phyloP scores from a whole-genome alignment of 2,329 filamentous ascomycete genomes.

The Tolypocladium capitatum region DNA sequence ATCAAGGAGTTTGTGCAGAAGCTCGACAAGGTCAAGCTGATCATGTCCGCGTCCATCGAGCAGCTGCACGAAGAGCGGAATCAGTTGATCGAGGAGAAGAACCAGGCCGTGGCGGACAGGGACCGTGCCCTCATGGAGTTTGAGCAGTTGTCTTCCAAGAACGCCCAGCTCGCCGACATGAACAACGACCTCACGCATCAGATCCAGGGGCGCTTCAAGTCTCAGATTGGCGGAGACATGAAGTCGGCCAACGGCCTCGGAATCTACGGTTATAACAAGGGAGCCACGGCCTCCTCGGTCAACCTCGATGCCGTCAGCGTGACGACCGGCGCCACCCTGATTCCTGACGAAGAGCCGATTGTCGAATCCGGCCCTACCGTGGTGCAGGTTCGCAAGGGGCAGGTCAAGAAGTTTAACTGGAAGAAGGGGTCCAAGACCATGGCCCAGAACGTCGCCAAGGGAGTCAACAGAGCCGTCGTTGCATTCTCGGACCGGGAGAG shows the following conservation, averaged over 20 bases:
- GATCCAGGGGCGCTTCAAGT: slow-evolving; percentile 87
- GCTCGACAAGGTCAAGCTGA: slow-evolving; percentile 46
- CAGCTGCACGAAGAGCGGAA: slow-evolving; percentile 59
- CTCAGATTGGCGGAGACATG: slow-evolving; percentile 43
- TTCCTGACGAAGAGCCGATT: slow-evolving; percentile 54
- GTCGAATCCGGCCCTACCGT: slow-evolving; percentile 74
- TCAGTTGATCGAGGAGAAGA: slow-evolving; percentile 72
- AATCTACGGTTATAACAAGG: slow-evolving; percentile 42
- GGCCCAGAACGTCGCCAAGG: slow-evolving; percentile 87
- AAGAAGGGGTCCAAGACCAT: slow-evolving; percentile 92
- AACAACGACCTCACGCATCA: slow-evolving; percentile 92
- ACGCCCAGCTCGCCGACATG: slow-evolving; percentile 83
- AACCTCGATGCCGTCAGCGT: slow-evolving; percentile 41
- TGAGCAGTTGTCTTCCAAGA: slow-evolving; percentile 87
- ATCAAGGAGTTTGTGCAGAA: slow-evolving; percentile 84
- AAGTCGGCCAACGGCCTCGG: slow-evolving; percentile 41
- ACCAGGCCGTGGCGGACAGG: slow-evolving; percentile 68
- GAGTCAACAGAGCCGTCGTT: slow-evolving; percentile 81
- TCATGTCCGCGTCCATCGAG: slow-evolving; percentile 44
- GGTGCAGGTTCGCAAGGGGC: slow-evolving; percentile 86
- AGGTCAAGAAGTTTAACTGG: slow-evolving; percentile 96
- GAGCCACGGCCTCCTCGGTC: slow-evolving; percentile 34
- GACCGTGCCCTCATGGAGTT: slow-evolving; percentile 93
- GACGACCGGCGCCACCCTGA: slow-evolving; percentile 43
- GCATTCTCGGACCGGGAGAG: slow-evolving; percentile 51